Percentiles rank a stretch among this genome's conserved stretches.
phyloP scores from a whole-genome alignment of 768 basidiomycete species.

The Dictyophora rubrovolvata region DNA sequence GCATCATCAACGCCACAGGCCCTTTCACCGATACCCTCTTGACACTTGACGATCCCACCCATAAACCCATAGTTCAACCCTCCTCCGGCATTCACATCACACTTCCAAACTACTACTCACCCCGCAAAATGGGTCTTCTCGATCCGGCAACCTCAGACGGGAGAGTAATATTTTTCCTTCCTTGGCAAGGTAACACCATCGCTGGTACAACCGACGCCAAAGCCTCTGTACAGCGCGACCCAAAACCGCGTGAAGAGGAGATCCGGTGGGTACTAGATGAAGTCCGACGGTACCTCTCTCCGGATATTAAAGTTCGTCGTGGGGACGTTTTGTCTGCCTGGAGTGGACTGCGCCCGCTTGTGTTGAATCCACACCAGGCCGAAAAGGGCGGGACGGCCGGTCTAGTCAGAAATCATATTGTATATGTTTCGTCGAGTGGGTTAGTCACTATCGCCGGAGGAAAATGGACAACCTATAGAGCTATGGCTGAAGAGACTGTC shows the following conservation, averaged over 20 bases:
- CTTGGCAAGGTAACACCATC: constrained; percentile 97
- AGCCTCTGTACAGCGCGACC: constrained; percentile 59
- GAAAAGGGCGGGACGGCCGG: constrained; percentile 67
- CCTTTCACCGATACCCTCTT: constrained; percentile 86
- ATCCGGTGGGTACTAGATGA: constrained; percentile 96
- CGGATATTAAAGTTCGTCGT: constrained; percentile 88
- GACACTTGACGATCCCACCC: constrained; percentile 63
- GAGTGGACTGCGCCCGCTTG: constrained; percentile 86
- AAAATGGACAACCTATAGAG: constrained; percentile 97
- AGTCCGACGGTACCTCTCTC: constrained; percentile 76
- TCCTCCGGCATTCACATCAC: constrained; percentile 95
- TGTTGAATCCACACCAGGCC: constrained; percentile 55
- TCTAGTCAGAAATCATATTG: constrained; percentile 88
- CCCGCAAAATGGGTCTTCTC: constrained; percentile 87
- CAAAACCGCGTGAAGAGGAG: constrained; percentile 82
- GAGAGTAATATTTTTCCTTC: constrained; percentile 97
- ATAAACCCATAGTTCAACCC: constrained; percentile 82
- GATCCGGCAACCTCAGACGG: constrained; percentile 95
- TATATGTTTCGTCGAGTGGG: constrained; percentile 69
- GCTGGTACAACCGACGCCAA: constrained; percentile 94
- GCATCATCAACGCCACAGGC: constrained; percentile 94
- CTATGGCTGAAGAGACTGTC: constrained; percentile 93
- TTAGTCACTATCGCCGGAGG: constrained; percentile 93
- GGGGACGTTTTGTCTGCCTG: constrained; percentile 95
- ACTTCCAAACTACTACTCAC: constrained; percentile 93